These are phyloP conservation scores for Fomitiporia mediterranea DNA, from an alignment of 1,284 basidiomycete species.

Conservation along the genomic window DNA sequence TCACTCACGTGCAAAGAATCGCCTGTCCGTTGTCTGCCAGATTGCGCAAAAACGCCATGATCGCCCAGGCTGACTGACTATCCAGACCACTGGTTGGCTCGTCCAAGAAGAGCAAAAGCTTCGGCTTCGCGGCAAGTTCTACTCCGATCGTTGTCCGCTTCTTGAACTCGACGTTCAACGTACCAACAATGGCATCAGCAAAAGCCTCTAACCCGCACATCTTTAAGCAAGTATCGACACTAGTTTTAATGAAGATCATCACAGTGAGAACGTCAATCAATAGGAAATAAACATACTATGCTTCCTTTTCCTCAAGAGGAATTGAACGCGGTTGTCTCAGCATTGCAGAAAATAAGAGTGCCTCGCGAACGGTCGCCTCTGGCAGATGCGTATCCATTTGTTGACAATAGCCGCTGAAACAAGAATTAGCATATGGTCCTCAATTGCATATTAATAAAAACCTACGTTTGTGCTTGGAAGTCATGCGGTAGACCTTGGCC, in stretches of 20 bases:
- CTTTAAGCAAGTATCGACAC: conserved; percentile 73
- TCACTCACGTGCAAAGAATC: conserved; percentile 31
- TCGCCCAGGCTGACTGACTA: conserved; percentile 86
- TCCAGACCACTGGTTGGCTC: conserved; percentile 85
- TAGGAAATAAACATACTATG: conserved; percentile 45
- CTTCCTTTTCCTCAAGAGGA: conserved; percentile 68
- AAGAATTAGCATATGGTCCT: conserved; percentile 16
- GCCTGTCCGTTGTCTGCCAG: conserved; percentile 48
- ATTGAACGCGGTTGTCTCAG: conserved; percentile 73
- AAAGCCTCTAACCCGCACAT: conserved; percentile 74
- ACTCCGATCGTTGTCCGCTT: conserved; percentile 83
- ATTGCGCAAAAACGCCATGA: conserved; percentile 70
- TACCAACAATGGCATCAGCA: conserved; percentile 74
- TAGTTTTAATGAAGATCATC: conserved; percentile 25
- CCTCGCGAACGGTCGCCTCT: conserved; percentile 78
- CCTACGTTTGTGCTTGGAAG: conserved; percentile 68
- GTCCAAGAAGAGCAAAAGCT: conserved; percentile 77
- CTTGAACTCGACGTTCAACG: conserved; percentile 69
- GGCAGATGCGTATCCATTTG: conserved; percentile 79
- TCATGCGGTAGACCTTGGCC: conserved; percentile 66
- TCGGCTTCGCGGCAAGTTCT: conserved; percentile 76
- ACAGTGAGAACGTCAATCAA: neutral
- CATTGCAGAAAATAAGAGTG: conserved; percentile 77
- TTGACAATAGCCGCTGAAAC: conserved; percentile 63
- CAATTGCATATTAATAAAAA: conserved; percentile 6